Evolutionary conservation across 345 rosid species (phyloP).

Genomic region (Salix arbutifolia): DNA sequence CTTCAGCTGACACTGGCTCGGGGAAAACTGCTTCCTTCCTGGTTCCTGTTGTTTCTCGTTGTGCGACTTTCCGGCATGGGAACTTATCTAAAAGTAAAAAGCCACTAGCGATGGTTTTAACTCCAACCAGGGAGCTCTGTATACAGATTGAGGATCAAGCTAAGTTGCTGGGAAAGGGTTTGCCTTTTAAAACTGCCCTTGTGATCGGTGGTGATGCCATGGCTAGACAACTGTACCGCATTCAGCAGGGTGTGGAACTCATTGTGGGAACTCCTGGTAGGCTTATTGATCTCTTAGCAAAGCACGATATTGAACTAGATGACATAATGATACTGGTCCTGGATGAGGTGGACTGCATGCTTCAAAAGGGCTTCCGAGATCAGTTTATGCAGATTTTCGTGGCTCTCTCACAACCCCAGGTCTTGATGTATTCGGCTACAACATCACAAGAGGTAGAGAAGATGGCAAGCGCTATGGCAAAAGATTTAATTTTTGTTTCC

Average conservation of each 20-base stretch:
- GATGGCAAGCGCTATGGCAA: conserved; percentile 52
- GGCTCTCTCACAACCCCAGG: conserved; percentile 74
- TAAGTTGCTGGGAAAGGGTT: conserved; percentile 81
- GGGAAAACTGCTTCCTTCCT: conserved; percentile 90
- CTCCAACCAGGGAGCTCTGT: conserved; percentile 89
- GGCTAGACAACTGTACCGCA: conserved; percentile 69
- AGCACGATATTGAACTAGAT: conserved; percentile 57
- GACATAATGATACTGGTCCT: conserved; percentile 50
- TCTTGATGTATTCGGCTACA: conserved; percentile 84
- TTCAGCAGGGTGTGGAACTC: conserved; percentile 80
- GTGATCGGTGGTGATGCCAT: conserved; percentile 88
- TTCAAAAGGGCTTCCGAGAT: conserved; percentile 80
- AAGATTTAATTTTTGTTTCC: conserved; percentile 40
- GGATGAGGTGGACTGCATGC: conserved; percentile 97
- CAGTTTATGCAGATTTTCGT: conserved; percentile 81
- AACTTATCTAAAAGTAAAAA: conserved; percentile 30
- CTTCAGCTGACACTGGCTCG: conserved; percentile 82
- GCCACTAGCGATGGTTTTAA: conserved; percentile 64
- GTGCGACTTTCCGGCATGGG: conserved; percentile 40
- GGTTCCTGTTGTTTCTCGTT: conserved; percentile 62
- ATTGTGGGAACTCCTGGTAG: conserved; percentile 86
- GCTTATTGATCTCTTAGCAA: conserved; percentile 71
- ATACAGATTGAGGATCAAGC: conserved; percentile 91
- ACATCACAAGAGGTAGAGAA: conserved; percentile 62
- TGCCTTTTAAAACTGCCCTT: conserved; percentile 89